Evolutionary conservation across 345 rosid genomes (phyloP).

Genomic region (Citrus reticulata): DNA sequence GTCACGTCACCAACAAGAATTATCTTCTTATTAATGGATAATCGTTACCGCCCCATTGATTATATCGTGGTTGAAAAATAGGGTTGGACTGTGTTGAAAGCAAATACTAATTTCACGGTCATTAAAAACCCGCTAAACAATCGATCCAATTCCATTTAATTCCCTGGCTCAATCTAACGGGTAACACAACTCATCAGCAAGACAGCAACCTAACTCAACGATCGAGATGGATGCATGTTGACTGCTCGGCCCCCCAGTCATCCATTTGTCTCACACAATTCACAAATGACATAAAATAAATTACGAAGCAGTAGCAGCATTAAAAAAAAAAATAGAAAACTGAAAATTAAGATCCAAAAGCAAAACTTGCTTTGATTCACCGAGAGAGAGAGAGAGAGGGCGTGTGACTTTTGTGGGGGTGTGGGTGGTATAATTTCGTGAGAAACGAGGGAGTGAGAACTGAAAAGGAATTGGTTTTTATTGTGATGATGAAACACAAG

Average conservation of each 20-base stretch:
- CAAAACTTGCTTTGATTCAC: not conserved
- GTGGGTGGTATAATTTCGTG: not conserved
- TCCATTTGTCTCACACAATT: not conserved
- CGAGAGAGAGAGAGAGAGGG: slow-evolving; percentile 1
- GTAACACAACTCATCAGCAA: not conserved
- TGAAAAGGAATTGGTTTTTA: too few relatives aligned
- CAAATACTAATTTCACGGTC: not conserved
- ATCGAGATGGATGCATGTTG: not conserved
- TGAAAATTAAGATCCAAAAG: not conserved
- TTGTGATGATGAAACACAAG: slow-evolving; percentile 9
- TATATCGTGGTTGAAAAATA: not conserved
- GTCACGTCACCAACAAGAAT: not conserved
- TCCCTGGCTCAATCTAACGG: not conserved
- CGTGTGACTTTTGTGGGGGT: not conserved
- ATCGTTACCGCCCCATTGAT: not conserved
- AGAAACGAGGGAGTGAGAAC: slow-evolving; percentile 32
- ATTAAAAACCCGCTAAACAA: not conserved
- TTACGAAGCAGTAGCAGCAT: not conserved
- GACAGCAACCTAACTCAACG: not conserved
- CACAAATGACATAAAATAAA: too few relatives aligned
- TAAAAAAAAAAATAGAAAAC: too few relatives aligned
- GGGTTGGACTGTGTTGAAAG: not conserved
- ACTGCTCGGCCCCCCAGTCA: not conserved
- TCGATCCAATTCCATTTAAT: not conserved
- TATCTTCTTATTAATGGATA: not conserved